Evolutionary conservation across 2,329 filamentous ascomycete species (phyloP).

Genomic region (Fusarium sp.): DNA sequence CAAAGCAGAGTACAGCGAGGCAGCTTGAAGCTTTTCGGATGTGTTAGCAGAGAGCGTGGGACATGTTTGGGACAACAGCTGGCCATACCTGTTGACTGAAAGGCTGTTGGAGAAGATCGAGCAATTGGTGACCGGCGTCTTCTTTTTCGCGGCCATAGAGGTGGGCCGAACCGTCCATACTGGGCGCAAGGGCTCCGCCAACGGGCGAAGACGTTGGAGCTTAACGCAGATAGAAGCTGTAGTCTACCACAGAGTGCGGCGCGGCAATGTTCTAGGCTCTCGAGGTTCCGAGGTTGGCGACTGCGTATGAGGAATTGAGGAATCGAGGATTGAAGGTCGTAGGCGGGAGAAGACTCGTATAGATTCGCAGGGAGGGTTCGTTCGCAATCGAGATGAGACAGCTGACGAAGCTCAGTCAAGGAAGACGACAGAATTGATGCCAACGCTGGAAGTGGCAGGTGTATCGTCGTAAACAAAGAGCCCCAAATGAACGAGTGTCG

Average conservation of each 20-base stretch:
- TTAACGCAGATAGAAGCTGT: slow-evolving; percentile 14
- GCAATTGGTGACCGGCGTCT: slow-evolving; percentile 58
- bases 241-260: background rate
- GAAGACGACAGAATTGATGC: background rate
- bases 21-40: slow-evolving; percentile 42
- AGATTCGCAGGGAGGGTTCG: slow-evolving; percentile 25
- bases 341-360: slow-evolving; percentile 22
- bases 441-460: background rate
- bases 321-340: slow-evolving; percentile 17
- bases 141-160: slow-evolving; percentile 24
- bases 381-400: slow-evolving; percentile 18
- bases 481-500: slow-evolving; percentile 37
- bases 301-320: slow-evolving; percentile 12
- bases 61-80: background rate
- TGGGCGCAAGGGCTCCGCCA: slow-evolving; percentile 43
- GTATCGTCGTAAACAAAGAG: slow-evolving; percentile 23
- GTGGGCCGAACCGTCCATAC: slow-evolving; percentile 41
- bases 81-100: slow-evolving; percentile 61
- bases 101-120: slow-evolving; percentile 63
- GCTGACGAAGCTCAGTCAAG: slow-evolving; percentile 17
- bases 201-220: slow-evolving; percentile 39
- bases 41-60: slow-evolving; percentile 16
- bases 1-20: slow-evolving; percentile 81
- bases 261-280: background rate
- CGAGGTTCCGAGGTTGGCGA: background rate